Evolutionary conservation across 2,329 filamentous ascomycete species (phyloP).

Genomic region (Aschersonia sp.): DNA sequence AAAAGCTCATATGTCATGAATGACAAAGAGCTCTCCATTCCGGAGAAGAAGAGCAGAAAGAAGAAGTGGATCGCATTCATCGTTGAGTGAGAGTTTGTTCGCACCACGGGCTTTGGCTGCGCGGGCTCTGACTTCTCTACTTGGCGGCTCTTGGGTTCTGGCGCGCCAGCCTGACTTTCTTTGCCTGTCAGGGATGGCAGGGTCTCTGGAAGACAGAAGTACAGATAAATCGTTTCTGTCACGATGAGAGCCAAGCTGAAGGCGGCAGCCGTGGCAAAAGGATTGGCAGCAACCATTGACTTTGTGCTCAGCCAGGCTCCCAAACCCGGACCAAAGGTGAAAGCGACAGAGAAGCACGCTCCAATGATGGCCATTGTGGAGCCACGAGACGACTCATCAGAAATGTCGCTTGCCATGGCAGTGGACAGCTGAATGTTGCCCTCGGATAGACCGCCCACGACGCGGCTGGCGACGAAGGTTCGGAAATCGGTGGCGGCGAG

Average conservation of each 20-base stretch:
- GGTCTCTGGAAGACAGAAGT: conserved; percentile 74
- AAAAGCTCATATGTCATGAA: conserved; percentile 98
- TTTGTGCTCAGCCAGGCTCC: conserved; percentile 76
- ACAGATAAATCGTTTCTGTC: conserved; percentile 77
- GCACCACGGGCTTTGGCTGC: conserved; percentile 6
- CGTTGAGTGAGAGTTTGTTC: conserved; percentile 71
- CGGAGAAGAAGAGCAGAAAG: conserved; percentile 93
- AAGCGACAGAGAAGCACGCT: conserved; percentile 91
- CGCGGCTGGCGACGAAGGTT: conserved; percentile 83
- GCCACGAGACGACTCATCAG: conserved; percentile 68
- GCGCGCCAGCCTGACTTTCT: conserved; percentile 12
- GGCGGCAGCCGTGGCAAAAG: conserved; percentile 82
- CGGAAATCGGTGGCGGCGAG: conserved; percentile 86
- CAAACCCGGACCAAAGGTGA: conserved; percentile 87
- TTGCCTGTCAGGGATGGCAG: conserved; percentile 41
- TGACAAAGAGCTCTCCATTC: conserved; percentile 93
- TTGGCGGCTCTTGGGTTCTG: conserved; percentile 13
- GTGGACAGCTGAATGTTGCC: conserved; percentile 94
- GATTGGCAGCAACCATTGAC: conserved; percentile 68
- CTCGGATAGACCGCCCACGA: conserved; percentile 88
- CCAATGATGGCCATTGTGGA: conserved; percentile 94
- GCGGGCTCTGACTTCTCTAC: neutral
- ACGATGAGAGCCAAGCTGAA: conserved; percentile 78
- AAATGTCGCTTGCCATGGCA: conserved; percentile 92
- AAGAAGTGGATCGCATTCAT: conserved; percentile 78